Evolutionary conservation across 1,139 yeast species (phyloP), one percentile per base, ranked within the genome.

Genomic region (Scheffersomyces cryptocercus): DNA sequence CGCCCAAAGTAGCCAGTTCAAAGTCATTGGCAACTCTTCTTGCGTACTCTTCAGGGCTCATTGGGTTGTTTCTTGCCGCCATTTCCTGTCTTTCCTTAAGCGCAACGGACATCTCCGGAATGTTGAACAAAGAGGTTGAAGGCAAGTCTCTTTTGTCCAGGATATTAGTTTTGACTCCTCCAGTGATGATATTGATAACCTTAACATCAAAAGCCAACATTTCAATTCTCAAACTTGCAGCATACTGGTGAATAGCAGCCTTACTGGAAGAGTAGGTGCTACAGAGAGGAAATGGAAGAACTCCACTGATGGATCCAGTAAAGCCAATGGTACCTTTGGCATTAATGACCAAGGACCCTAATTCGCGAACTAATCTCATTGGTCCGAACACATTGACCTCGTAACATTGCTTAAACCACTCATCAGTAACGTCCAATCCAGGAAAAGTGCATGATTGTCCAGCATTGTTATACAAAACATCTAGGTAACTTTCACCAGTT

Each of bases 191-290:
- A 40, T 85, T 86, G 46, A 88, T 70, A 2, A 88, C 95, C 42
- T 79, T 72, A 14, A 88, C 93, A 14, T 77, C 87, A 55, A 86
- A 85, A 2, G 91, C 88, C 56, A 77, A 79, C 73, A 88, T 59
- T 63, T 88, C 95, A 30, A 84, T 58, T 38, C 85, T 79, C 43
- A 87, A 68, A 2, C 76, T 74, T 40, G 78, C 73, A 1, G 88
- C 86, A 59, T 82, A 88, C 47, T 78, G 82, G 56, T 85, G 88
- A 42, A 88, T 78, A 1, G 95, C 95, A 2, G 95, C 89, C 58
- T 88, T 88, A 1, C 85, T 65, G 2, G 91, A 75, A n/a, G 83
- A 74, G 59, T 88, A 88, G 20, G 82, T 73, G 14, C 85, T 68
- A 1, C 85, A 81, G 62, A 83, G 86, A 12, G 95, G 95, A 65